These are phyloP conservation scores for Saccharomyces kudriavzevii DNA, from an alignment of 805 yeast species.

Conservation along the genomic window DNA sequence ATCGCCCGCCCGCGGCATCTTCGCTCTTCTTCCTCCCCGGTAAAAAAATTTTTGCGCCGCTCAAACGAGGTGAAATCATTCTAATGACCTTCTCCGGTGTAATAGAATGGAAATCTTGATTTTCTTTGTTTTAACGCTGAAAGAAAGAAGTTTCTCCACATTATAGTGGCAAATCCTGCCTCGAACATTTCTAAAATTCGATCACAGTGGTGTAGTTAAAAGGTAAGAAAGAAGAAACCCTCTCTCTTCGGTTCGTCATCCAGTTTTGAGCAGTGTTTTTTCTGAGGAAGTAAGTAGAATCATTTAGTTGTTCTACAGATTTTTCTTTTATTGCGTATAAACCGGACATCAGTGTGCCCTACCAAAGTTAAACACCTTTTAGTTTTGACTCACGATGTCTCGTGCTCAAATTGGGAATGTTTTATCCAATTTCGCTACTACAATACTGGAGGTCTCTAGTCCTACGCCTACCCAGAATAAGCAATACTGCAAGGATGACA, in stretches of 20 bases:
- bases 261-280: neutral
- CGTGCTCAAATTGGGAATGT: neutral
- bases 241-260: neutral
- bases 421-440: conserved; percentile 3
- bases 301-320: neutral
- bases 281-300: neutral
- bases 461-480: neutral
- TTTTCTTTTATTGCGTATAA: too few relatives aligned
- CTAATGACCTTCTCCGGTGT: neutral
- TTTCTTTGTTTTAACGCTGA: neutral
- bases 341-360: too few relatives aligned
- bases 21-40: neutral
- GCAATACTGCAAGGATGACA: neutral
- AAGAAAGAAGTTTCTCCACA: neutral
- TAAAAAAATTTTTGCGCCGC: neutral
- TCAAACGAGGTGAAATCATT: neutral
- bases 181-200: neutral
- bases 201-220: neutral
- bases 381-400: neutral
- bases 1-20: neutral
- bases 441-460: conserved; percentile 7
- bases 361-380: neutral
- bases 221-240: neutral
- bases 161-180: neutral
- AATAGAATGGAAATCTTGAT: neutral